A percentile compares a stretch with the other conserved stretches of the same genome.
phyloP scores from a whole-genome alignment of 352 stramenopile genomes.

The Chrysophaeum taylorii region DNA sequence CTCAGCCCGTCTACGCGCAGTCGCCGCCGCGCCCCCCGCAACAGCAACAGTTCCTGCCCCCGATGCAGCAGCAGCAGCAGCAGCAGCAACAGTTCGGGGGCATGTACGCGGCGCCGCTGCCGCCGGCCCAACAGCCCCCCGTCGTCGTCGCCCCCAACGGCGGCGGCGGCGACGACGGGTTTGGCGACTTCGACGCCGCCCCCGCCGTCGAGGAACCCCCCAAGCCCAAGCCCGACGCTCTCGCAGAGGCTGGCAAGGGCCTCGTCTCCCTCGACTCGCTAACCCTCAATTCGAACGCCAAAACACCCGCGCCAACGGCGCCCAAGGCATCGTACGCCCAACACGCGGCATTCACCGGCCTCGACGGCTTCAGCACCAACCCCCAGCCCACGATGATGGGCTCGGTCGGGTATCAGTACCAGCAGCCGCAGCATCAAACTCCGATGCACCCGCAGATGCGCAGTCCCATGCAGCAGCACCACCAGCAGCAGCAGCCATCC shows the following conservation, averaged over 20 bases:
- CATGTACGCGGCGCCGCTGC: too few species aligned
- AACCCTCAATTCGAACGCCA: not conserved
- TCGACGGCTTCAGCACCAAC: slow-evolving; percentile 19
- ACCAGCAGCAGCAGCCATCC: not conserved
- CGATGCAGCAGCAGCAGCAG: slow-evolving; percentile 3
- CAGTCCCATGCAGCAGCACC: too few species aligned
- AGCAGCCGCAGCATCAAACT: not conserved
- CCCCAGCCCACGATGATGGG: slow-evolving; percentile 3
- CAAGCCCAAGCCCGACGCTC: not conserved
- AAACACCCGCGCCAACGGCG: not conserved
- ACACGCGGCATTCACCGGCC: slow-evolving; percentile 19
- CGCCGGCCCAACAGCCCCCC: not conserved
- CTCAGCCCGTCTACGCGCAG: not conserved
- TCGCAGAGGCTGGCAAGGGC: not conserved
- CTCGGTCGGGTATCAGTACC: not conserved
- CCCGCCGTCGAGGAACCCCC: not conserved
- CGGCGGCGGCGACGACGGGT: not conserved
- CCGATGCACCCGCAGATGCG: not conserved
- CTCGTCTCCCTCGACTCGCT: slow-evolving; percentile 1
- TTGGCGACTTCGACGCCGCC: slow-evolving; percentile 19
- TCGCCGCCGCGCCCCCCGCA: not conserved
- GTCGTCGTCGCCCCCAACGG: not conserved
- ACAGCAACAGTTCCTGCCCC: not conserved
- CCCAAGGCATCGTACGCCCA: not conserved
- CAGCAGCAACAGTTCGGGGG: slow-evolving; percentile 3